Evolutionary conservation across 2,329 filamentous ascomycete genomes (phyloP), one percentile per base, ranked within the genome.

Genomic region (Sphaerulina musiva): DNA sequence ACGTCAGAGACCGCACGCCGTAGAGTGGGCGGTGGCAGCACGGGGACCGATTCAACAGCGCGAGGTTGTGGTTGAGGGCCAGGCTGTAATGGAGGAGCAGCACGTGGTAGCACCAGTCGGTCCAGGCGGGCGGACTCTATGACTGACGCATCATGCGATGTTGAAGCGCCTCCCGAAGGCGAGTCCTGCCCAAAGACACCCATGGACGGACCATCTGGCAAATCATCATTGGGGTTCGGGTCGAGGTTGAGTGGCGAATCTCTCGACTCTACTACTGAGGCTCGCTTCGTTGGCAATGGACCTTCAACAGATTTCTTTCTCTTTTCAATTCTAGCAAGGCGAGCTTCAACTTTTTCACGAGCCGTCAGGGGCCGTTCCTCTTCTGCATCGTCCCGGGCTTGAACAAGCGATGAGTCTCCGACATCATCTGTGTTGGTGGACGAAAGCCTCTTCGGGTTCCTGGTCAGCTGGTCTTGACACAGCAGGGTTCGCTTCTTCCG

Each of bases 401-500:
- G 12, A 11, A 40, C 17, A 12, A 56, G 40, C 29, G 56, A 23
- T 29, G 31, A 11, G 26, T 53, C 44, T 7, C 49, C 50, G n/a
- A 54, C 44, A 34, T 50, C 45, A 26, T 60, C 59, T n/a, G 54
- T 54, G 12, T 58, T 56, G 4, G 55, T 56, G 2, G 61, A 61
- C n/a, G 55, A 51, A 1, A 49, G 45, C 23, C 51, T 46, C 41
- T 48, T 58, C 2, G 56, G 54, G 20, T 62, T 61, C 29, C 58
- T 56, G 2, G 56, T 39, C 5, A 64, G 61, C 14, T 69, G 59
- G n/a, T 69, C 62, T 50, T 76, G 72, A 51, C 73, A 76, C 0
- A 76, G 57, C 10, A 77, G 61, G 20, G 55, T 59, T 53, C 68
- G 74, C 36, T 70, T 73, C 54, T 72, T 70, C 12, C 69, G 71